Evolutionary conservation across 2,329 filamentous ascomycete species (phyloP).

Genomic region (Ophiocordyceps camponoti-leonardi): DNA sequence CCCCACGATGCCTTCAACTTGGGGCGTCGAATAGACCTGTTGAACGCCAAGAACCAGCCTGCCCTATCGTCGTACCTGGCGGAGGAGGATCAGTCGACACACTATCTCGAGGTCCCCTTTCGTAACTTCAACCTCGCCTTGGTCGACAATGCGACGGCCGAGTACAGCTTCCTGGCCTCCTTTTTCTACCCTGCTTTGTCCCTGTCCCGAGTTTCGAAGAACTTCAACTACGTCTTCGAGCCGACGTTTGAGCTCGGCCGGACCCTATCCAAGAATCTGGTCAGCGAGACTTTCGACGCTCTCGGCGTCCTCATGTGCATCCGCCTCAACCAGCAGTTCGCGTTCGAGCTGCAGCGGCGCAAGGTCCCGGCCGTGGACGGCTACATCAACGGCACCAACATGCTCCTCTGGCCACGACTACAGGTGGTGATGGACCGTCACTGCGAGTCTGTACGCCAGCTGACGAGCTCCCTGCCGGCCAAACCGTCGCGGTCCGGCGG

Average conservation of each 20-base stretch:
- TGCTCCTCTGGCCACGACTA: slow-evolving; percentile 91
- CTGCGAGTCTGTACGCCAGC: slow-evolving; percentile 63
- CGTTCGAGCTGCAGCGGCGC: slow-evolving; percentile 82
- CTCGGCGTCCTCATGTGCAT: slow-evolving; percentile 83
- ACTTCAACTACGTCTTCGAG: slow-evolving; percentile 78
- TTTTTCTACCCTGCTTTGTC: slow-evolving; percentile 73
- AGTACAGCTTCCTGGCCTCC: slow-evolving; percentile 82
- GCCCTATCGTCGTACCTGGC: slow-evolving; percentile 79
- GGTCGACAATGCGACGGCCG: slow-evolving; percentile 82
- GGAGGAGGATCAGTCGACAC: slow-evolving; percentile 71
- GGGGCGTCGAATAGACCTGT: slow-evolving; percentile 67
- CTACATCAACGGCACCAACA: slow-evolving; percentile 88
- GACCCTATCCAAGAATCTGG: slow-evolving; percentile 55
- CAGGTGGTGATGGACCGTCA: slow-evolving; percentile 90
- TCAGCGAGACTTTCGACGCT: slow-evolving; percentile 64
- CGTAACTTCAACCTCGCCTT: slow-evolving; percentile 89
- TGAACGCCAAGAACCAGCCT: slow-evolving; percentile 54
- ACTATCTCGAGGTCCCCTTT: slow-evolving; percentile 83
- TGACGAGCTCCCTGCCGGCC: slow-evolving; percentile 34
- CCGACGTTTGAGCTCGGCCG: slow-evolving; percentile 78
- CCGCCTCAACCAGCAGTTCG: slow-evolving; percentile 79
- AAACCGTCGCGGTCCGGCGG: slow-evolving; percentile 18
- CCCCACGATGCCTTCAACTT: slow-evolving; percentile 80
- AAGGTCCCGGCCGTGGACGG: slow-evolving; percentile 78
- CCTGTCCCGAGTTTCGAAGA: slow-evolving; percentile 61